phyloP scores from a whole-genome alignment of 176 grass and related monocot species.

The Otatea glauca region DNA sequence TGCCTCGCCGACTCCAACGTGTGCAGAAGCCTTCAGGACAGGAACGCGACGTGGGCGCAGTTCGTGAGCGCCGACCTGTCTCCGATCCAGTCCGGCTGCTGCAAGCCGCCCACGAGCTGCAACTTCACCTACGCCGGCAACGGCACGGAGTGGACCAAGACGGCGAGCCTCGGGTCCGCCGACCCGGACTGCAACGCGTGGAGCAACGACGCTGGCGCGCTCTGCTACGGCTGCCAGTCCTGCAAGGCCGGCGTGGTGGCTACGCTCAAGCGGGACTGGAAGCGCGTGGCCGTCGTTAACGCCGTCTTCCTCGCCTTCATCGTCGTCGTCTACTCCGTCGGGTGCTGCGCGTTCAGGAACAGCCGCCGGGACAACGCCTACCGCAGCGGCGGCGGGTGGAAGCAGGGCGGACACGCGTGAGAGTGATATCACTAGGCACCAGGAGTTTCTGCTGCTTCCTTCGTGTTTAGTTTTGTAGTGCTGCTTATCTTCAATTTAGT shows the following conservation, averaged over 20 bases:
- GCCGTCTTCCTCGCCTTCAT: slow-evolving; percentile 59
- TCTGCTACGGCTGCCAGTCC: slow-evolving; percentile 69
- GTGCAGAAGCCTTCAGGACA: slow-evolving; percentile 42
- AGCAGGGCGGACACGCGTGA: slow-evolving; percentile 9
- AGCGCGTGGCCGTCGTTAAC: slow-evolving; percentile 62
- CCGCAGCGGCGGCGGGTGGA: slow-evolving; percentile 36
- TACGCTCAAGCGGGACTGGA: slow-evolving; percentile 61
- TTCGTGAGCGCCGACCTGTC: slow-evolving; percentile 40
- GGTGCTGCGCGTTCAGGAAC: slow-evolving; percentile 61
- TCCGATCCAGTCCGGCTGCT: slow-evolving; percentile 74
- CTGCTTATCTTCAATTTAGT: background rate
- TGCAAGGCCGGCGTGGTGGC: slow-evolving; percentile 70
- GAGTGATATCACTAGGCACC: background rate
- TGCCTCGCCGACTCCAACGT: slow-evolving; percentile 53
- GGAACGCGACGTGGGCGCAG: background rate
- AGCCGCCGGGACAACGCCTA: slow-evolving; percentile 51
- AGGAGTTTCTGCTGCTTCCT: background rate
- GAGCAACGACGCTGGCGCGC: slow-evolving; percentile 50
- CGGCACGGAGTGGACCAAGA: slow-evolving; percentile 49
- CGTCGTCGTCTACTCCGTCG: slow-evolving; percentile 49
- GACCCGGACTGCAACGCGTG: slow-evolving; percentile 62
- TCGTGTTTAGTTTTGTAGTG: background rate
- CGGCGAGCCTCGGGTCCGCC: background rate
- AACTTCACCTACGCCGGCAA: slow-evolving; percentile 53
- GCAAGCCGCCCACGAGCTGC: slow-evolving; percentile 70